A percentile compares a stretch with the other conserved stretches of the same genome.
Conservation (phyloP, 2,329 filamentous ascomycete genomes). For the Sporothrix luriei region DNA sequence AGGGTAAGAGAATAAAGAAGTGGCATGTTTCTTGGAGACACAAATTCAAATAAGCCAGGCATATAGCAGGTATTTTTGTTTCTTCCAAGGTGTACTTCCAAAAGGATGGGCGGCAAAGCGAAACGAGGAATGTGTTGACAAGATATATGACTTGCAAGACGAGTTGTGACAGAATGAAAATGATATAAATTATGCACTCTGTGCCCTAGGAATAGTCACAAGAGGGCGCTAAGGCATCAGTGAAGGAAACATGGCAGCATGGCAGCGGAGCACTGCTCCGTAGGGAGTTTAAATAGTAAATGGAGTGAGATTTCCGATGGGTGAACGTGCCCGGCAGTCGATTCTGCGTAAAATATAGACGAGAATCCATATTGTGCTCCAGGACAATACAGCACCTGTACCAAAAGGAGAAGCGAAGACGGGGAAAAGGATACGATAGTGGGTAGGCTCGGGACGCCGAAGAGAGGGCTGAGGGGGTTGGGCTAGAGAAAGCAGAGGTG, state of each 20-base stretch:
- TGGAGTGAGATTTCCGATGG: not conserved
- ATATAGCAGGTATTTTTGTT: not conserved
- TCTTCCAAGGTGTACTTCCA: not conserved
- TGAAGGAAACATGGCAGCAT: not conserved
- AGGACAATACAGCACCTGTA: conserved; percentile 8
- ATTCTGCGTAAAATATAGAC: conserved; percentile 18
- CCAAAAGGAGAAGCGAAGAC: not conserved
- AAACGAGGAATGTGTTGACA: not conserved
- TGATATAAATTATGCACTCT: not conserved
- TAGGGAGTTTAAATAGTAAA: not conserved
- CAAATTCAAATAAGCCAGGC: not conserved
- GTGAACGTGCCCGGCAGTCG: conserved; percentile 18
- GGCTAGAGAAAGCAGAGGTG: not conserved
- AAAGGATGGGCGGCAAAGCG: not conserved
- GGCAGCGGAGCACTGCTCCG: conserved; percentile 14
- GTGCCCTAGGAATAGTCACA: conserved; percentile 3
- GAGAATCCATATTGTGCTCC: conserved; percentile 1
- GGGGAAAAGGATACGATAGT: not conserved
- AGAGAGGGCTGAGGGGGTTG: not conserved
- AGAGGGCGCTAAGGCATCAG: conserved; percentile 21
- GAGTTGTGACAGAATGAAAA: conserved; percentile 11
- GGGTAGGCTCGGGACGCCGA: conserved; percentile 1
- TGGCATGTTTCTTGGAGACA: not conserved
- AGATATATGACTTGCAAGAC: conserved; percentile 15
- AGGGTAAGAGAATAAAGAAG: not conserved